Evolutionary conservation across 495 filamentous ascomycete genomes (phyloP).

Genomic region (Neurospora terricola): DNA sequence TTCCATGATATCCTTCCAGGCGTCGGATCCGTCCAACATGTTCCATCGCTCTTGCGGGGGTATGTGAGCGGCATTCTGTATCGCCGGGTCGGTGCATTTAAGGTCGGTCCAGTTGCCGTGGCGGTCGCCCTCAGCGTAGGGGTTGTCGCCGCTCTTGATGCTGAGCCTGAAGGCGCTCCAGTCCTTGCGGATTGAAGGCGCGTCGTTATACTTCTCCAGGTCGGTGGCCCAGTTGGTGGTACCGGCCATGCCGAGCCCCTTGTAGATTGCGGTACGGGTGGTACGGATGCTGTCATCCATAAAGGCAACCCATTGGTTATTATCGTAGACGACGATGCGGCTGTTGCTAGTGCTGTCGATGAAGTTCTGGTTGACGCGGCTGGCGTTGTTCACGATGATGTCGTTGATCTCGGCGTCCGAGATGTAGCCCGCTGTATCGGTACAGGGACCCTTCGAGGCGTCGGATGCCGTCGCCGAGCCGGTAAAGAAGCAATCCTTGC

Average conservation of each 20-base stretch:
- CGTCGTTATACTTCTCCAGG: slow-evolving; percentile 11
- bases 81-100: slow-evolving; percentile 6
- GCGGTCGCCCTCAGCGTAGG: not conserved
- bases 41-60: slow-evolving; percentile 12
- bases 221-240: slow-evolving; percentile 33
- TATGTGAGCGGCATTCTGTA: not conserved
- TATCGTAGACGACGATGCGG: slow-evolving; percentile 33
- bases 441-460: slow-evolving; percentile 24
- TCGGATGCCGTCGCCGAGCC: slow-evolving; percentile 4
- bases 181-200: not conserved
- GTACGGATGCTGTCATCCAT: slow-evolving; percentile 23
- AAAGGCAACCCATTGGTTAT: slow-evolving; percentile 32
- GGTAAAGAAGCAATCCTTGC: slow-evolving; percentile 5
- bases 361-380: slow-evolving; percentile 1
- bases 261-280: slow-evolving; percentile 12
- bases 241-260: slow-evolving; percentile 19
- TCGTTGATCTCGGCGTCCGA: slow-evolving; percentile 22
- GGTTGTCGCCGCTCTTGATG: not conserved
- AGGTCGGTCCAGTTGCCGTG: slow-evolving; percentile 15
- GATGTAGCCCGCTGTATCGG: slow-evolving; percentile 21
- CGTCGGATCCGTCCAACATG: slow-evolving; percentile 11
- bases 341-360: slow-evolving; percentile 16
- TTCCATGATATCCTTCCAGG: slow-evolving; percentile 15
- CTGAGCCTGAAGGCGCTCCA: slow-evolving; percentile 1
- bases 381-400: slow-evolving; percentile 9